Conservation (phyloP, 1,284 basidiomycete species). For the Hortiboletus rubellus region DNA sequence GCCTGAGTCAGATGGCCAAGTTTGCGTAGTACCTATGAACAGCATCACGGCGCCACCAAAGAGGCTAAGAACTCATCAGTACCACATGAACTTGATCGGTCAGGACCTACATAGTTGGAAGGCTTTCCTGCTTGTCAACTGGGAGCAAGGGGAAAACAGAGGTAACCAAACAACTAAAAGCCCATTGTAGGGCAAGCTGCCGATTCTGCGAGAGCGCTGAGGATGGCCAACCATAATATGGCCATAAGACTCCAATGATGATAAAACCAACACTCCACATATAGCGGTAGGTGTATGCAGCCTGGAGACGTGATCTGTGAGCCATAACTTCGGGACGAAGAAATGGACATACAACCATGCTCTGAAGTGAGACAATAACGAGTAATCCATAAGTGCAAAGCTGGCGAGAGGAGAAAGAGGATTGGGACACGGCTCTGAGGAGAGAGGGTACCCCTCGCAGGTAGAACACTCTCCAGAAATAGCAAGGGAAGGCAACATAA, state of each 20-base stretch:
- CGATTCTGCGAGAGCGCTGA: slow-evolving; percentile 33
- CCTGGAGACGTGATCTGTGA: slow-evolving; percentile 41
- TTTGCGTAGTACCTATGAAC: slow-evolving; percentile 20
- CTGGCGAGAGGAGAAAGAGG: slow-evolving; percentile 24
- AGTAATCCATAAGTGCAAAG: slow-evolving; percentile 32
- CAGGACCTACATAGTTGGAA: slow-evolving; percentile 55
- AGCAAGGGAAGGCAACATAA: slow-evolving; percentile 74
- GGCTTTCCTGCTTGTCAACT: slow-evolving; percentile 74
- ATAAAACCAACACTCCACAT: slow-evolving; percentile 75
- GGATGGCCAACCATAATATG: slow-evolving; percentile 49
- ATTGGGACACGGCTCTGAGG: slow-evolving; percentile 19
- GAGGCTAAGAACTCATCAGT: slow-evolving; percentile 29
- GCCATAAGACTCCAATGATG: slow-evolving; percentile 70
- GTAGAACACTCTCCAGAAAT: slow-evolving; percentile 67
- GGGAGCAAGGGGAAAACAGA: slow-evolving; percentile 71
- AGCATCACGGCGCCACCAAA: slow-evolving; percentile 33
- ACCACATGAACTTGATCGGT: neutral
- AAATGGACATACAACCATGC: slow-evolving; percentile 66
- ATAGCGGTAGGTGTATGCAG: slow-evolving; percentile 65
- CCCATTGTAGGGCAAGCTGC: slow-evolving; percentile 48
- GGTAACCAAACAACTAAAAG: slow-evolving; percentile 51
- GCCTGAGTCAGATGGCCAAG: slow-evolving; percentile 2
- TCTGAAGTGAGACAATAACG: slow-evolving; percentile 51
- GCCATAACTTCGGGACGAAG: neutral
- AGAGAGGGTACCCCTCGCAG: slow-evolving; percentile 33